Conservation (phyloP, 106 monocot genomes). For the Chionographis japonica region DNA sequence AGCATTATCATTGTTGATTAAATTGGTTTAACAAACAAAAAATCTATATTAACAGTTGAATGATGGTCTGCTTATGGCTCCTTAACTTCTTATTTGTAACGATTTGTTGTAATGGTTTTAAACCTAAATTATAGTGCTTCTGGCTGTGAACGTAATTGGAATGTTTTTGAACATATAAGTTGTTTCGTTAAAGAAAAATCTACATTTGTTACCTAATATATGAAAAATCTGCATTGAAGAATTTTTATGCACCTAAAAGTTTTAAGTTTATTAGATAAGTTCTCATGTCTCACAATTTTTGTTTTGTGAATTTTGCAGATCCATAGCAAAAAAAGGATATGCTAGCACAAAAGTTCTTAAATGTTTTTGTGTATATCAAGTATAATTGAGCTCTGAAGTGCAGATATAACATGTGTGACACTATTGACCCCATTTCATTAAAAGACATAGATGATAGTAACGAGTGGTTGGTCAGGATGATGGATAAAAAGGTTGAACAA, state of each 20-base stretch:
- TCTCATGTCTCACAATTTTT: neutral
- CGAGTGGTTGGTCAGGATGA: no score
- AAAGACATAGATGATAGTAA: no score
- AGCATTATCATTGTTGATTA: neutral
- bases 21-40: neutral
- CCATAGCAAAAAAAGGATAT: neutral
- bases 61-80: neutral
- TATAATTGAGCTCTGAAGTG: neutral
- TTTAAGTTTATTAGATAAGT: neutral
- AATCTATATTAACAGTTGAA: neutral
- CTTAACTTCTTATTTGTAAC: neutral
- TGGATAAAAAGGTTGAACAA: no score
- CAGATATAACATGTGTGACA: neutral
- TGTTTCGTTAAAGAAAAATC: no score
- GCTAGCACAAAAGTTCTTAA: neutral
- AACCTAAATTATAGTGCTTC: neutral
- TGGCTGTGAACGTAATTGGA: neutral
- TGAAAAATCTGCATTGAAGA: no score
- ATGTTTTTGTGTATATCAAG: neutral
- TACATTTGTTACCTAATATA: no score
- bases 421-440: neutral
- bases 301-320: neutral
- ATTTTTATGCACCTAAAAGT: no score
- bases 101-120: neutral
- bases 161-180: neutral